Percentiles rank a stretch among this genome's conserved stretches.
Conservation (phyloP, 83 land plant species). For the Picea abies region DNA sequence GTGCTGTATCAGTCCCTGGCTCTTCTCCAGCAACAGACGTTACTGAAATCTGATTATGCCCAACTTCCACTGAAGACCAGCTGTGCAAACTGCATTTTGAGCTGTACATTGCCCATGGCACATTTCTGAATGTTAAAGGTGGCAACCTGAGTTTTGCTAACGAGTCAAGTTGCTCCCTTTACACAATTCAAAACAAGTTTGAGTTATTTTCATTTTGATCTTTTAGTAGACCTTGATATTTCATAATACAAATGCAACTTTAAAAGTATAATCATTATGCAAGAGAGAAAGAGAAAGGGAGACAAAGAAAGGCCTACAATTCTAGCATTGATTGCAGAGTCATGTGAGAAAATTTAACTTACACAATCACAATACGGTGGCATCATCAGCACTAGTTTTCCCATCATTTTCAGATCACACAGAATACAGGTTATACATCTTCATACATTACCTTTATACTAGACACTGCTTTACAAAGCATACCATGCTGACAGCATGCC, state of each 20-base stretch:
- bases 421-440: neutral
- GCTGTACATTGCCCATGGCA: slow-evolving; percentile 65
- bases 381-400: neutral
- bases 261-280: neutral
- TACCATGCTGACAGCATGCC: too few relatives aligned
- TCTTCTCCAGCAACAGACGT: slow-evolving; percentile 18
- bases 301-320: too few relatives aligned
- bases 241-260: neutral
- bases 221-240: neutral
- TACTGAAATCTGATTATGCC: slow-evolving; percentile 23
- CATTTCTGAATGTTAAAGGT: slow-evolving; percentile 38
- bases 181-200: slow-evolving; percentile 23
- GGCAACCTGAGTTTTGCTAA: slow-evolving; percentile 61
- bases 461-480: too few relatives aligned
- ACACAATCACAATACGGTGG: neutral
- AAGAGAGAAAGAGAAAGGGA: neutral
- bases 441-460: too few relatives aligned
- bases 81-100: slow-evolving; percentile 44
- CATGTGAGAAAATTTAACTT: too few relatives aligned
- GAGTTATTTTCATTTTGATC: neutral
- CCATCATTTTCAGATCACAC: neutral
- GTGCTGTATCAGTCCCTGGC: slow-evolving; percentile 23
- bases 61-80: slow-evolving; percentile 41
- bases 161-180: slow-evolving; percentile 72
- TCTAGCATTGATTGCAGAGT: too few relatives aligned